A percentile compares a stretch with the other conserved stretches of the same genome.
phyloP scores from a whole-genome alignment of 257 asterid genomes.

The Plantago major region DNA sequence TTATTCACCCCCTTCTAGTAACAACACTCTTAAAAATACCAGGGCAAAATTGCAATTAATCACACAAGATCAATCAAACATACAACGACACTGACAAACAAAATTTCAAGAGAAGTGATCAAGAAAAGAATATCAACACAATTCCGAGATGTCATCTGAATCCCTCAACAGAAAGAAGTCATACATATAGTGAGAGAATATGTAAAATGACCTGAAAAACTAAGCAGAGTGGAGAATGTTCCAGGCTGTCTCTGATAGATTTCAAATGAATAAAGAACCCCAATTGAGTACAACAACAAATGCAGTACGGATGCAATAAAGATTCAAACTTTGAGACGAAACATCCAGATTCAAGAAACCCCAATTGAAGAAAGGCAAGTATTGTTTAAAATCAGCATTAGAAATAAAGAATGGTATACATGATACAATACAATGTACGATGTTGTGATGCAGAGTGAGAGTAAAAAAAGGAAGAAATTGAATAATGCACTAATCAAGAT shows the following conservation, averaged over 20 bases:
- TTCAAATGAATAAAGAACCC: slow-evolving; percentile 12
- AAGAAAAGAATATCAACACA: slow-evolving; percentile 15
- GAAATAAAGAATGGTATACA: too few relatives aligned
- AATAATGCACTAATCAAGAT: not conserved
- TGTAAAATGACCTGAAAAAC: slow-evolving; percentile 3
- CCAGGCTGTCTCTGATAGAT: too few relatives aligned
- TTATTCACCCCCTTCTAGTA: slow-evolving; percentile 3
- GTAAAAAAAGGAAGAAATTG: not conserved
- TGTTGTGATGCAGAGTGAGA: too few relatives aligned
- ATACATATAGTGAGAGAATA: not conserved
- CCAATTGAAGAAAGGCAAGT: slow-evolving; percentile 29
- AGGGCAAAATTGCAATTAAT: slow-evolving; percentile 8
- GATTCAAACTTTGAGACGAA: slow-evolving; percentile 26
- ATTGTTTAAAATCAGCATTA: not conserved
- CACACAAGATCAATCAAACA: slow-evolving; percentile 15
- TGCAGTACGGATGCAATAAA: slow-evolving; percentile 29
- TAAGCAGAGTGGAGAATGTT: not conserved
- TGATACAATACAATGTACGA: slow-evolving; percentile 2
- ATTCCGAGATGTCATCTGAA: slow-evolving; percentile 26
- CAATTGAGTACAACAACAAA: slow-evolving; percentile 16
- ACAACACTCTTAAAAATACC: slow-evolving; percentile 1
- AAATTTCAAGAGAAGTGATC: slow-evolving; percentile 2
- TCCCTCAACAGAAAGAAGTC: slow-evolving; percentile 5
- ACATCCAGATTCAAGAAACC: slow-evolving; percentile 38
- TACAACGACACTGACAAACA: slow-evolving; percentile 16